These are phyloP conservation scores for Toxoplasma gondii DNA, from an alignment of 169 alveolate species.

Conservation along the genomic window DNA sequence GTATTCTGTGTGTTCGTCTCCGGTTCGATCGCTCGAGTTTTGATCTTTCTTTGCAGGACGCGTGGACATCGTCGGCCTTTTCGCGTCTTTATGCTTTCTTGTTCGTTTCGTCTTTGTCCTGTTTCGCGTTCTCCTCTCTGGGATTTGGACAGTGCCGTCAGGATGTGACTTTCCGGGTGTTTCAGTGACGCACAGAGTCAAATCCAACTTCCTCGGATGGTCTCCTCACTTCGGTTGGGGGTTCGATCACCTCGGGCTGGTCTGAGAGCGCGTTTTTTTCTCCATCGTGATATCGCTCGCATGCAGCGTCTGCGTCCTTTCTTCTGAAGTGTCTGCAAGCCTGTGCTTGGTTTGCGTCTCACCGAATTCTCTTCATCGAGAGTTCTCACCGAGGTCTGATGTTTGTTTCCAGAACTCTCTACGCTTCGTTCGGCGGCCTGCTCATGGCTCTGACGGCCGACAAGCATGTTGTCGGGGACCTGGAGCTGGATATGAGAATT, in stretches of 20 bases:
- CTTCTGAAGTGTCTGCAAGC: neutral
- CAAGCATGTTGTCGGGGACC: constrained; percentile 89
- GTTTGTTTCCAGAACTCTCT: constrained; percentile 73
- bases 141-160: neutral
- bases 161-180: too few relatives aligned
- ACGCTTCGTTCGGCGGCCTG: constrained; percentile 92
- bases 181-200: too few relatives aligned
- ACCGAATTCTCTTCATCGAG: neutral
- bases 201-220: too few relatives aligned
- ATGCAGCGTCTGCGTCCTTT: neutral
- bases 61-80: too few relatives aligned
- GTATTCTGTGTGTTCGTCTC: too few relatives aligned
- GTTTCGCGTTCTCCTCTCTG: neutral
- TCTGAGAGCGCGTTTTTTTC: too few relatives aligned
- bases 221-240: too few relatives aligned
- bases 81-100: neutral
- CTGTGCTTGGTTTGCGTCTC: neutral
- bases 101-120: neutral
- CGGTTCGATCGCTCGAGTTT: too few relatives aligned
- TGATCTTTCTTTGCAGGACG: too few relatives aligned
- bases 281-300: neutral
- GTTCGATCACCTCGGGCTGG: too few relatives aligned
- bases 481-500: constrained; percentile 89
- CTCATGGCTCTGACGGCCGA: constrained; percentile 92
- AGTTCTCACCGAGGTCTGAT: neutral